Percentiles rank a stretch among this genome's conserved stretches.
Evolutionary conservation across 2,329 filamentous ascomycete genomes (phyloP).

Genomic region (Orbilia javanica): DNA sequence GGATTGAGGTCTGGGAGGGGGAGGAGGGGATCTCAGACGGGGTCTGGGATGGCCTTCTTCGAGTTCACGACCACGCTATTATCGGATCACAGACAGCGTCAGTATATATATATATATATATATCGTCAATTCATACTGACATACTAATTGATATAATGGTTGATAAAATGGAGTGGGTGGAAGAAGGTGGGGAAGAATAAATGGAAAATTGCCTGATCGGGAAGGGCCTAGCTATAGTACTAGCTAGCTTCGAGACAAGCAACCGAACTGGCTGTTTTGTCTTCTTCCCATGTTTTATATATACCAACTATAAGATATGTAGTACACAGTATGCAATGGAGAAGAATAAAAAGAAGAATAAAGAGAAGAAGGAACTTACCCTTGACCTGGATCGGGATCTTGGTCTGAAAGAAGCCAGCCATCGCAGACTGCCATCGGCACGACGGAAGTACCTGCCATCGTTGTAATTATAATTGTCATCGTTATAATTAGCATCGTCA

Average conservation of each 20-base stretch:
- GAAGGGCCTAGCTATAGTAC: neutral
- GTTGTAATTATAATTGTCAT: too few relatives aligned
- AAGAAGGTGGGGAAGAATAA: neutral
- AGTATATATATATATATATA: too few relatives aligned
- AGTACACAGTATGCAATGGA: neutral
- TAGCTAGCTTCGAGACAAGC: conserved; percentile 39
- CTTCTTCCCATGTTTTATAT: conserved; percentile 10
- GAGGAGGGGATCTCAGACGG: neutral
- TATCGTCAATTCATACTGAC: too few relatives aligned
- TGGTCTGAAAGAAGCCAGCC: neutral
- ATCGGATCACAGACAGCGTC: too few relatives aligned
- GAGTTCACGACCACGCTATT: neutral
- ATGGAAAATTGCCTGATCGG: neutral
- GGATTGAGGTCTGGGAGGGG: neutral
- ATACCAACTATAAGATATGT: too few relatives aligned
- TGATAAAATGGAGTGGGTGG: neutral
- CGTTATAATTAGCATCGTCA: too few relatives aligned
- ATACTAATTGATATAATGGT: too few relatives aligned
- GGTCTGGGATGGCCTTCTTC: neutral
- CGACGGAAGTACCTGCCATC: too few relatives aligned
- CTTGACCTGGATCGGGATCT: too few relatives aligned
- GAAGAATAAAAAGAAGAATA: neutral
- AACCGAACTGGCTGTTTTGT: conserved; percentile 7
- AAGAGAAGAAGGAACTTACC: neutral
- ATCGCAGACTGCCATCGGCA: neutral